phyloP scores from a whole-genome alignment of 2,329 filamentous ascomycete species.

The Truncatella angustata region DNA sequence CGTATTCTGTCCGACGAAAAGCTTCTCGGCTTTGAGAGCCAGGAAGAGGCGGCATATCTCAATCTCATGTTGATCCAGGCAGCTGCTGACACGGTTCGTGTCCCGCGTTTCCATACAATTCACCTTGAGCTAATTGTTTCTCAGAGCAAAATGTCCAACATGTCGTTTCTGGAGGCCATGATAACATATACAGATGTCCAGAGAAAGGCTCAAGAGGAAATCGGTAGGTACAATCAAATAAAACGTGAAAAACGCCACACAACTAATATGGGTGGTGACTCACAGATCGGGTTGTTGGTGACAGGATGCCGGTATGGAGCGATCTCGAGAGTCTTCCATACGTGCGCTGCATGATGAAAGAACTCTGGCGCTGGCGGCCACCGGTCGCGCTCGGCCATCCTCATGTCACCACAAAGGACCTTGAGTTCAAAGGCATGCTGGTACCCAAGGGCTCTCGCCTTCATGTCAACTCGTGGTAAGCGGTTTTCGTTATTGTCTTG shows the following conservation, averaged over 20 bases:
- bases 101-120: not conserved
- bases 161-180: conserved; percentile 1
- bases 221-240: no score
- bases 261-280: no score
- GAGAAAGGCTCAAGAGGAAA: not conserved
- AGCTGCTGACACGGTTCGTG: not conserved
- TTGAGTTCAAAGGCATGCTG: not conserved
- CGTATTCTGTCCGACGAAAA: not conserved
- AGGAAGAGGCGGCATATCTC: not conserved
- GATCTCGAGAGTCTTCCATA: not conserved
- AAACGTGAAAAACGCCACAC: no score
- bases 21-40: not conserved
- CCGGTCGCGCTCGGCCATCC: not conserved
- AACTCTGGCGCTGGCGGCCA: not conserved
- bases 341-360: not conserved
- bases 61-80: not conserved
- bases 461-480: not conserved
- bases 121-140: not conserved
- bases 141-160: conserved; percentile 1
- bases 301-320: not conserved
- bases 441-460: not conserved
- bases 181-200: not conserved
- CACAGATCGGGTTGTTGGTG: not conserved
- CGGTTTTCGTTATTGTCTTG: not conserved
- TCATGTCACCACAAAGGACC: not conserved